Conservation (phyloP, 495 filamentous ascomycete species). For the Chaetomium tenue region DNA sequence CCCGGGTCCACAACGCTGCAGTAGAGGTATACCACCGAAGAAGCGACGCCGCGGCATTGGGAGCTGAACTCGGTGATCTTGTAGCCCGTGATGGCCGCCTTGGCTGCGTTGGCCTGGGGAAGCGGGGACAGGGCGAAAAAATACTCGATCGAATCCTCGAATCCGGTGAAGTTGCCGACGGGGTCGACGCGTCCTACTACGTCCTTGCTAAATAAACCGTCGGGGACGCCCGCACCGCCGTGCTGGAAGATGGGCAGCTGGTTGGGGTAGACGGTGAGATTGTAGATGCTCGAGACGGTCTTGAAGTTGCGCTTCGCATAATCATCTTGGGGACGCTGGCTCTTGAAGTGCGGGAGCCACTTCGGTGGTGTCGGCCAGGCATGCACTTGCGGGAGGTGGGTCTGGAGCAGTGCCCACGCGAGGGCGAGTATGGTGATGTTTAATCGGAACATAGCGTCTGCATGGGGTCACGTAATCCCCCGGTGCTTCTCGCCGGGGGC, state of each 20-base stretch:
- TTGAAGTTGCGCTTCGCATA: slow-evolving; percentile 38
- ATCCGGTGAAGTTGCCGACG: slow-evolving; percentile 40
- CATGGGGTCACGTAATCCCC: neutral
- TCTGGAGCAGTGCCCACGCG: slow-evolving; percentile 12
- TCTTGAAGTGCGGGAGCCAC: slow-evolving; percentile 16
- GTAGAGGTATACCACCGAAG: slow-evolving; percentile 41
- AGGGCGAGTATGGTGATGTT: slow-evolving; percentile 3
- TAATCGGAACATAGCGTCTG: slow-evolving; percentile 9
- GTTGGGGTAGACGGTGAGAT: slow-evolving; percentile 44
- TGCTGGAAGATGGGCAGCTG: slow-evolving; percentile 38
- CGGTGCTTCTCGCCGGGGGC: neutral
- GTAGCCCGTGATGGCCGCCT: slow-evolving; percentile 35
- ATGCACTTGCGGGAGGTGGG: neutral
- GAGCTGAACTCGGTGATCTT: slow-evolving; percentile 40
- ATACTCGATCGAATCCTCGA: slow-evolving; percentile 43
- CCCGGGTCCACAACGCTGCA: slow-evolving; percentile 34
- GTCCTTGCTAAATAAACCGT: slow-evolving; percentile 39
- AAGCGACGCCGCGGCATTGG: slow-evolving; percentile 34
- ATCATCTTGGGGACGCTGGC: slow-evolving; percentile 7
- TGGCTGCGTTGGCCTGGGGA: slow-evolving; percentile 29
- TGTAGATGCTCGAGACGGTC: slow-evolving; percentile 42
- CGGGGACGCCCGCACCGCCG: slow-evolving; percentile 35
- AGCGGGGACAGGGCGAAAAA: slow-evolving; percentile 43
- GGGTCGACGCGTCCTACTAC: slow-evolving; percentile 39
- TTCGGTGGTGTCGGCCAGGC: slow-evolving; percentile 4